Evolutionary conservation across 331 rosid species (phyloP).

Genomic region (Phaseolus coccineus): DNA sequence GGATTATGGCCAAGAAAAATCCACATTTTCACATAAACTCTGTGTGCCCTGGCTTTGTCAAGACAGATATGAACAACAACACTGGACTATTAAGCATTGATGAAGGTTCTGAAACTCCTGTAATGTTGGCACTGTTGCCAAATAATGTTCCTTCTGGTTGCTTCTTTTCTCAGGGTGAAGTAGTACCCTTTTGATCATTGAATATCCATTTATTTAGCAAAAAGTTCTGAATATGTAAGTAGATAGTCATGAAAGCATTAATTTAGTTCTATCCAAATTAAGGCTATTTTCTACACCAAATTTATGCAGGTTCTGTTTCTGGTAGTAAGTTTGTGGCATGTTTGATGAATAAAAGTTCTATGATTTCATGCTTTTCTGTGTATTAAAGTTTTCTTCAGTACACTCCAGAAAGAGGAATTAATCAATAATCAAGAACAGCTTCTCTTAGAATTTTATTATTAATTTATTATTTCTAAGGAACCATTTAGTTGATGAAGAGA

Average conservation of each 20-base stretch:
- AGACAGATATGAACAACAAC: conserved; percentile 43
- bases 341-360: not conserved
- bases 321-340: not conserved
- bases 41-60: conserved; percentile 49
- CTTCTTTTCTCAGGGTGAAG: conserved; percentile 38
- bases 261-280: not conserved
- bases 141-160: conserved; percentile 32
- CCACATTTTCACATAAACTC: conserved; percentile 36
- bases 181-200: conserved; percentile 38
- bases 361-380: not conserved
- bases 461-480: too few relatives aligned
- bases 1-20: conserved; percentile 39
- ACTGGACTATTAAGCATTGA: conserved; percentile 44
- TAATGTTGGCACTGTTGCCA: conserved; percentile 41
- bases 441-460: not conserved
- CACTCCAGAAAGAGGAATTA: not conserved
- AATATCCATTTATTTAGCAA: not conserved
- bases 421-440: not conserved
- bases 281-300: not conserved
- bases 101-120: conserved; percentile 44
- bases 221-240: not conserved
- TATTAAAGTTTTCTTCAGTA: not conserved
- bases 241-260: not conserved
- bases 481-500: too few relatives aligned
- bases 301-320: not conserved